A percentile compares a stretch with the other conserved stretches of the same genome.
These are phyloP conservation scores for Sicyos baderoa DNA, from an alignment of 306 rosid genomes.

Conservation along the genomic window DNA sequence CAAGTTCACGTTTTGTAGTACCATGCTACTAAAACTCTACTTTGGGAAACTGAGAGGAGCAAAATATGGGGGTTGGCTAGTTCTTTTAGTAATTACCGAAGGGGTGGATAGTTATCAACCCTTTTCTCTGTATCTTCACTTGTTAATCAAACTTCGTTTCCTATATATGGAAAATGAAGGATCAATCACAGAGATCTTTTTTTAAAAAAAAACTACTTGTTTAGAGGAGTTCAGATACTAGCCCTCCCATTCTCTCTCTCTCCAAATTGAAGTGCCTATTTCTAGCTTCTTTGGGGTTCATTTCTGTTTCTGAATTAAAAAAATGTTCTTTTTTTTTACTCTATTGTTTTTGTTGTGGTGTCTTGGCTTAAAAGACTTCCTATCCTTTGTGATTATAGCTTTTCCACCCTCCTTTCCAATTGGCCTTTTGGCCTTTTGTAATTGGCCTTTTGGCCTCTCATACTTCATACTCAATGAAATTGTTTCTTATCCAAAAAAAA, in stretches of 20 bases:
- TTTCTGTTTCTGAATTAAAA: too few species aligned
- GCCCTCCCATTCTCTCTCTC: background rate
- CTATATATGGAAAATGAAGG: background rate
- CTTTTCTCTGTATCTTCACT: background rate
- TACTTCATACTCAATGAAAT: too few species aligned
- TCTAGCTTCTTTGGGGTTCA: background rate
- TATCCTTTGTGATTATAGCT: too few species aligned
- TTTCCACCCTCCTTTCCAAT: too few species aligned
- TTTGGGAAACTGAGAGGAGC: background rate
- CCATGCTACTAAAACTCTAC: background rate
- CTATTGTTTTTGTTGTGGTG: too few species aligned
- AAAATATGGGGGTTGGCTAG: background rate
- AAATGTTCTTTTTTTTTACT: too few species aligned
- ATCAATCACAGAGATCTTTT: background rate
- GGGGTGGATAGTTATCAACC: too few species aligned
- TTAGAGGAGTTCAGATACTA: background rate
- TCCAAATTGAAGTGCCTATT: background rate
- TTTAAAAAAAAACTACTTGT: background rate
- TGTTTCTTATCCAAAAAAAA: background rate
- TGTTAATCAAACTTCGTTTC: background rate
- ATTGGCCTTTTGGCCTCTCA: too few species aligned
- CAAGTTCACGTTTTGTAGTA: background rate
- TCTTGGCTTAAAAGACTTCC: too few species aligned
- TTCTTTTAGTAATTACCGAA: background rate
- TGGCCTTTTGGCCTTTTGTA: too few species aligned